Percentiles rank a stretch among this genome's conserved stretches.
Conservation (phyloP, 2,329 filamentous ascomycete species). For the Apiospora sp. region DNA sequence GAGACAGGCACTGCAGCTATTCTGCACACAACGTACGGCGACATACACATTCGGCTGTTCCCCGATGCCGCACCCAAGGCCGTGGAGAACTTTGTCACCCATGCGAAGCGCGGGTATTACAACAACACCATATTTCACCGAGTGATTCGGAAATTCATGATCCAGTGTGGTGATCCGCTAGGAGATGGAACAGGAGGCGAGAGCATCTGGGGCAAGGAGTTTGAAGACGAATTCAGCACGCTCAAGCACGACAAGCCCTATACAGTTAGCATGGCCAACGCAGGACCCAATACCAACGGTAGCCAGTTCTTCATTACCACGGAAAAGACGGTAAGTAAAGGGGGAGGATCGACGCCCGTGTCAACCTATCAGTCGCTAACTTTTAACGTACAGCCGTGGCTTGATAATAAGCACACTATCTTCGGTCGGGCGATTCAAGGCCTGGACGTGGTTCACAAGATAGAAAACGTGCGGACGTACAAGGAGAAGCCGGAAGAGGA, state of each 20-base stretch:
- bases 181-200: constrained; percentile 91
- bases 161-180: constrained; percentile 83
- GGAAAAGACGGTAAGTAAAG: constrained; percentile 79
- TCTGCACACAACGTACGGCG: constrained; percentile 91
- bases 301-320: constrained; percentile 99
- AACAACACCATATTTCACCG: constrained; percentile 98
- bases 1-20: constrained; percentile 82
- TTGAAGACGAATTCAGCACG: constrained; percentile 91
- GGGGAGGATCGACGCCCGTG: neutral
- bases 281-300: constrained; percentile 92
- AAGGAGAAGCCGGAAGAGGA: constrained; percentile 96
- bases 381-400: constrained; percentile 71
- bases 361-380: constrained; percentile 36
- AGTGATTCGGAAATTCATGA: constrained; percentile 98
- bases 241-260: constrained; percentile 96
- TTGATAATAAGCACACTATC: constrained; percentile 95
- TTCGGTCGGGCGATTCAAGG: constrained; percentile 92
- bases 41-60: constrained; percentile 93
- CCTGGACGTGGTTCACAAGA: constrained; percentile 93
- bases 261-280: constrained; percentile 97
- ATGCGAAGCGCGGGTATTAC: constrained; percentile 90
- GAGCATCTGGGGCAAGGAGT: constrained; percentile 91
- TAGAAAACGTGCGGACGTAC: constrained; percentile 87
- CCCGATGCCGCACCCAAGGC: constrained; percentile 92
- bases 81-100: constrained; percentile 97